Base-by-base conservation (phyloP, 257 asterid species). In the Solanum lignicaule region DNA sequence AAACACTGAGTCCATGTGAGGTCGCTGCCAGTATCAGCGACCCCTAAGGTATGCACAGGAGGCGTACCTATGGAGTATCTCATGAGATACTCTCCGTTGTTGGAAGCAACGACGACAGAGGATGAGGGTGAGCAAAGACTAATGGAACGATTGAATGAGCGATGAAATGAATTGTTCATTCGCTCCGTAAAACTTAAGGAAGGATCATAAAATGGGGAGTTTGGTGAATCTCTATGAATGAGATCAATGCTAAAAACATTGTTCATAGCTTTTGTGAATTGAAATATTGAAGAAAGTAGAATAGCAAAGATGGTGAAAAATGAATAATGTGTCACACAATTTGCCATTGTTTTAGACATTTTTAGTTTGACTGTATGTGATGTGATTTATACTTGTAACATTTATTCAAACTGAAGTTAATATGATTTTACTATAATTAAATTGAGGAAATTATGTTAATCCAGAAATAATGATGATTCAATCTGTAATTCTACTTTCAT, bases 1-100 rank as follows among this genome's bases (percentile, higher is more conserved):
- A 55, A 55, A 91, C 98, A 96, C 21, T 95, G 96, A 0, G 92
- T 89, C 98, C 98, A 94, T 0, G 91, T 91, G 25, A 93, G 91
- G 33, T 92, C 94, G 36, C 96, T 94, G 7, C 94, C 98, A 0
- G 95, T 96, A 73, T 94, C 98, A 2, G 95, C 95, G 3, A 93
- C 90, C 76, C 95, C 95, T 31, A 90, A 86, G 72, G 92, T 90
- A 69, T 89, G 90, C 8, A 87, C 90, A 0, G 91, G 90, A 0
- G 98, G 98, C 1, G 94, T 94, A 32, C 98, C 98, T 20, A 94
- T 81, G 38, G 90, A 89, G 76, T 94, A 71, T 41, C 83, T 90
- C 95, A 94, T 86, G 15, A 94, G 93, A 90, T 92, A 95, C 48
- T 93, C 98, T 2, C 98, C 96, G 0, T 36, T 46, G 35, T 89